Conservation (phyloP, 176 grass and related monocot species). For the Areca catechu region DNA sequence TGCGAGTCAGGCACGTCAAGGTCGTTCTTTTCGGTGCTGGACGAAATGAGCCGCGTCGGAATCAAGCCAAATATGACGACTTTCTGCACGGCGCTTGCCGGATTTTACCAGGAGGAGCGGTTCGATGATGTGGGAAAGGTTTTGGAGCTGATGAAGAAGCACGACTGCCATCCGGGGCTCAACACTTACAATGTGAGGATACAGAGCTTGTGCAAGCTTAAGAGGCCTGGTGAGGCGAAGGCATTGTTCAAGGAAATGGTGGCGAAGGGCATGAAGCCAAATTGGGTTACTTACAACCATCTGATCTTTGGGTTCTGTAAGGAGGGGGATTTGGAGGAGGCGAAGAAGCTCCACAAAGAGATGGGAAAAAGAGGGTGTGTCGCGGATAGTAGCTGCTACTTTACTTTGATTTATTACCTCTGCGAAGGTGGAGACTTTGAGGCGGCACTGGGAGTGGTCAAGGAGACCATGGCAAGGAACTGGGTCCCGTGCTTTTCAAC, state of each 20-base stretch:
- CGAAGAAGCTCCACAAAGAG: constrained; percentile 56
- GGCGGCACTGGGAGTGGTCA: constrained; percentile 41
- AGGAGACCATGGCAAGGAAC: constrained; percentile 38
- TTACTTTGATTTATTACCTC: constrained; percentile 42
- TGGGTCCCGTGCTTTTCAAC: constrained; percentile 63
- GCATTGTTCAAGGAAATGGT: constrained; percentile 55
- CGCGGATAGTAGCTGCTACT: constrained; percentile 37
- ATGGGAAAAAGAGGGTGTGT: constrained; percentile 43
- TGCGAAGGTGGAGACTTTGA: constrained; percentile 68
- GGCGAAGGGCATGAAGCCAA: constrained; percentile 48
- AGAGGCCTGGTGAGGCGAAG: constrained; percentile 38
- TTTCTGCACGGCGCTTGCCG: constrained; percentile 47
- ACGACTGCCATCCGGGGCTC: constrained; percentile 35
- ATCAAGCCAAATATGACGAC: constrained; percentile 49
- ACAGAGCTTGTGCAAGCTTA: constrained; percentile 74
- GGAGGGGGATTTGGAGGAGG: constrained; percentile 70
- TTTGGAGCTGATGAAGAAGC: constrained; percentile 70
- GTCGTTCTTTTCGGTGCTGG: constrained; percentile 78
- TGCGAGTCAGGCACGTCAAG: constrained; percentile 54
- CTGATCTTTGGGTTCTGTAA: constrained; percentile 64
- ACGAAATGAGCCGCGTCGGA: constrained; percentile 58
- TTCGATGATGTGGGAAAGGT: constrained; percentile 69
- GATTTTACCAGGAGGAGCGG: constrained; percentile 76
- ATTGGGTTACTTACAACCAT: constrained; percentile 67
- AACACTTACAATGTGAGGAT: constrained; percentile 59